A percentile compares a stretch with the other conserved stretches of the same genome.
These are phyloP conservation scores for Excoecaria agallocha DNA, from an alignment of 345 rosid species.

Conservation along the genomic window DNA sequence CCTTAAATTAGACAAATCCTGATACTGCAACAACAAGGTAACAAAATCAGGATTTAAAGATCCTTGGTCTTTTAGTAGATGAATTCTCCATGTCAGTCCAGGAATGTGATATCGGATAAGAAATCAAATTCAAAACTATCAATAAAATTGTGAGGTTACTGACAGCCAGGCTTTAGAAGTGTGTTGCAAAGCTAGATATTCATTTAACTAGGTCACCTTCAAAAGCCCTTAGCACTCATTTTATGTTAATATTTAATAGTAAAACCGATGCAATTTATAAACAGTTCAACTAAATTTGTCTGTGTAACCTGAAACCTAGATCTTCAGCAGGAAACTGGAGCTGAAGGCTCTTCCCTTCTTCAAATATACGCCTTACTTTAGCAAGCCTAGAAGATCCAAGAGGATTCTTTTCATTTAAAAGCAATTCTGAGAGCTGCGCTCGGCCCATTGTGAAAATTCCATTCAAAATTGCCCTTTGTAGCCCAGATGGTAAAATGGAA, in stretches of 20 bases:
- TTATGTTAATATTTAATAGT: background rate
- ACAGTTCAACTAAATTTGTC: background rate
- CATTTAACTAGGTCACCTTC: background rate
- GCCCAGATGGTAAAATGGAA: constrained; percentile 63
- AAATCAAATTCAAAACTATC: background rate
- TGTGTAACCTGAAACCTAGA: constrained; percentile 78
- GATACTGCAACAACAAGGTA: background rate
- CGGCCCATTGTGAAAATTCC: constrained; percentile 81
- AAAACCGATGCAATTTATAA: background rate
- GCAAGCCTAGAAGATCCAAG: constrained; percentile 74
- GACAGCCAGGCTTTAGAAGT: background rate
- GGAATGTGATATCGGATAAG: background rate
- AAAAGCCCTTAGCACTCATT: background rate
- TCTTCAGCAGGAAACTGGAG: constrained; percentile 99
- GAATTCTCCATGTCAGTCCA: background rate
- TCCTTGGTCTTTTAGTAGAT: background rate
- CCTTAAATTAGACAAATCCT: background rate
- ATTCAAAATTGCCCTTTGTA: constrained; percentile 71
- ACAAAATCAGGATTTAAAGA: constrained; percentile 5
- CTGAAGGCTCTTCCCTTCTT: constrained; percentile 92
- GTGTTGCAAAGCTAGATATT: background rate
- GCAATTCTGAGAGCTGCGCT: constrained; percentile 69
- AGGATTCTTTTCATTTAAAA: constrained; percentile 74
- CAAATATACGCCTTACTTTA: constrained; percentile 62
- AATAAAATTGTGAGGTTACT: background rate